These are phyloP conservation scores for Truncatella angustata DNA, from an alignment of 2,329 filamentous ascomycete genomes.

Conservation along the genomic window DNA sequence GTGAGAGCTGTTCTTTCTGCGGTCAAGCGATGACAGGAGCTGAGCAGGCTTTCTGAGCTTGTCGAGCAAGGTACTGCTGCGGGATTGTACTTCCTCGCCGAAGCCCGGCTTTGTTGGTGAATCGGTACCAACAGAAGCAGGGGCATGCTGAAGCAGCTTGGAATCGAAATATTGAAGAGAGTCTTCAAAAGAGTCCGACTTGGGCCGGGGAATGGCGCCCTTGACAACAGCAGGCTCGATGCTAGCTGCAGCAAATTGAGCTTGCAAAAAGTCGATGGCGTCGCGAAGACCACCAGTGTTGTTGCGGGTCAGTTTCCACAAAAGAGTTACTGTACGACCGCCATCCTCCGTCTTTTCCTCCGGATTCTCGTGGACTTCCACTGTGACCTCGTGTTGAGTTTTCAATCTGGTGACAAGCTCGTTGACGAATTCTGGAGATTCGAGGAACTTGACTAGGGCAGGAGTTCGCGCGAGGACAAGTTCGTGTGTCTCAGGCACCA, in stretches of 20 bases:
- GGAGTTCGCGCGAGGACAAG: slow-evolving; percentile 76
- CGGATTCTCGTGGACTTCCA: slow-evolving; percentile 67
- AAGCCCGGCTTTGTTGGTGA: slow-evolving; percentile 87
- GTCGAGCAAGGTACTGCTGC: slow-evolving; percentile 79
- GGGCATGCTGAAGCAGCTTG: slow-evolving; percentile 91
- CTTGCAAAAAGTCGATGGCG: slow-evolving; percentile 90
- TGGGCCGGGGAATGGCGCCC: slow-evolving; percentile 94
- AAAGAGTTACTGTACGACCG: slow-evolving; percentile 58
- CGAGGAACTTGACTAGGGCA: slow-evolving; percentile 77
- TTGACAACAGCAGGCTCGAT: slow-evolving; percentile 86
- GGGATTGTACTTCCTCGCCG: slow-evolving; percentile 77
- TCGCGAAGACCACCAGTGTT: slow-evolving; percentile 94
- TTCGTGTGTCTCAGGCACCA: slow-evolving; percentile 96
- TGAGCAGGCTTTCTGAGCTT: slow-evolving; percentile 93
- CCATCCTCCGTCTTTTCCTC: slow-evolving; percentile 58
- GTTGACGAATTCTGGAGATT: slow-evolving; percentile 75
- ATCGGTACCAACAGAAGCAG: slow-evolving; percentile 75
- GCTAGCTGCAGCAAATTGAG: slow-evolving; percentile 81
- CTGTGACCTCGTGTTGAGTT: slow-evolving; percentile 87
- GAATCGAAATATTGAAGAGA: slow-evolving; percentile 96
- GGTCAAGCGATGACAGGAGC: slow-evolving; percentile 76
- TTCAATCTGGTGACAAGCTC: slow-evolving; percentile 84
- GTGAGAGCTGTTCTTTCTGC: slow-evolving; percentile 90
- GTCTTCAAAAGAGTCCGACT: slow-evolving; percentile 98
- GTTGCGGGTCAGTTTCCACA: slow-evolving; percentile 90